Conservation (phyloP, 1,139 yeast genomes). For the Yamadazyma conglobata region DNA sequence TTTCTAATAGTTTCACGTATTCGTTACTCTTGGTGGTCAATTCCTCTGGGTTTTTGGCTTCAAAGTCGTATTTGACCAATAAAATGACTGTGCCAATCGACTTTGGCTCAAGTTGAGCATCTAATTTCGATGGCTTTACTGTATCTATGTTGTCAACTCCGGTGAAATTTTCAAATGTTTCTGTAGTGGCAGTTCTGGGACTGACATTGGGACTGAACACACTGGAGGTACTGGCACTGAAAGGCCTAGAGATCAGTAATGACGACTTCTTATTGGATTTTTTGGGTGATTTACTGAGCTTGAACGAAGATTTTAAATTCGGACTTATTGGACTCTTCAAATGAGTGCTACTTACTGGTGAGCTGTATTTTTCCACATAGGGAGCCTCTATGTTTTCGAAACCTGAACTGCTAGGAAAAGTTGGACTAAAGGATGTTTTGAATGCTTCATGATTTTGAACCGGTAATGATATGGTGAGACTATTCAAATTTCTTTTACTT, state of each 20-base stretch:
- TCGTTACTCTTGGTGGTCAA: slow-evolving; percentile 34
- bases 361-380: not conserved
- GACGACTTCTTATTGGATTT: slow-evolving; percentile 2
- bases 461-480: slow-evolving; percentile 29
- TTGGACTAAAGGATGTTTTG: not conserved
- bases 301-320: not conserved
- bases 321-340: slow-evolving; percentile 1
- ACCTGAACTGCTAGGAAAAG: not conserved
- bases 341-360: not conserved
- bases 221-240: not conserved
- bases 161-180: slow-evolving; percentile 1
- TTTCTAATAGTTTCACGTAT: slow-evolving; percentile 35
- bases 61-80: slow-evolving; percentile 34
- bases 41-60: slow-evolving; percentile 33
- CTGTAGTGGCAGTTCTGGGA: slow-evolving; percentile 2
- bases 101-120: too few species aligned
- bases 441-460: slow-evolving; percentile 5
- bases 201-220: slow-evolving; percentile 4
- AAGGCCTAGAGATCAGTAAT: slow-evolving; percentile 3
- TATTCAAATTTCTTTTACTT: slow-evolving; percentile 27
- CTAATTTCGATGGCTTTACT: too few species aligned
- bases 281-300: slow-evolving; percentile 1
- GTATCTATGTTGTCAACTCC: not conserved
- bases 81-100: slow-evolving; percentile 25
- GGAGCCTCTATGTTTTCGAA: not conserved